phyloP scores from a whole-genome alignment of 176 grass and related monocot species.

The Oropetium thomaeum region DNA sequence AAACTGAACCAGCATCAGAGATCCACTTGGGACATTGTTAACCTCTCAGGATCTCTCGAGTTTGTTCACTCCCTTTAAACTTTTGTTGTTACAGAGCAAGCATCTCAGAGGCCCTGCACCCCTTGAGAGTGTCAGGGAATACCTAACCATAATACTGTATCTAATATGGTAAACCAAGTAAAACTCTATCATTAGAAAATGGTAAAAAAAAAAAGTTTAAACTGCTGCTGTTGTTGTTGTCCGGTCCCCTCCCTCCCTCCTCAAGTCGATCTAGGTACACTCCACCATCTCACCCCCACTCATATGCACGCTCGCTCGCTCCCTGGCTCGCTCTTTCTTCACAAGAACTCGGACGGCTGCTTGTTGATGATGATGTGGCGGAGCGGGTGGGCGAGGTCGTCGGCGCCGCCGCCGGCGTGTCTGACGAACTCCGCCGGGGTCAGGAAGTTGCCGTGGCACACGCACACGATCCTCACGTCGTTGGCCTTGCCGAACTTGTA shows the following conservation, averaged over 20 bases:
- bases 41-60: not conserved
- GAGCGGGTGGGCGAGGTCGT: conserved; percentile 64
- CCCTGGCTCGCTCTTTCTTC: too few relatives aligned
- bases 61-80: conserved; percentile 18
- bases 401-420: conserved; percentile 80
- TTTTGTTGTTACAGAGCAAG: conserved; percentile 21
- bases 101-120: conserved; percentile 31
- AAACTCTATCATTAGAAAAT: not conserved
- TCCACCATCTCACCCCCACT: not conserved
- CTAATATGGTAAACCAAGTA: not conserved
- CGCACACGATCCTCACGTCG: conserved; percentile 88
- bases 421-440: conserved; percentile 85
- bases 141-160: conserved; percentile 12
- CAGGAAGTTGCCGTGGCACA: conserved; percentile 92
- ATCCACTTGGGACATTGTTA: conserved; percentile 13
- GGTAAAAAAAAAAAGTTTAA: not conserved
- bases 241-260: too few relatives aligned
- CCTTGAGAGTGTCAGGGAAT: conserved; percentile 18
- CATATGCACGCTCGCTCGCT: not conserved
- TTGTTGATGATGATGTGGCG: conserved; percentile 73
- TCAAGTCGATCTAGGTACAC: not conserved
- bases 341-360: conserved; percentile 48
- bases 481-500: conserved; percentile 81
- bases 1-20: not conserved
- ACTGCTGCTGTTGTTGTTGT: not conserved